A percentile compares a stretch with the other conserved stretches of the same genome.
Conservation (phyloP, 2,329 filamentous ascomycete species). For the Cytospora chrysosperma region DNA sequence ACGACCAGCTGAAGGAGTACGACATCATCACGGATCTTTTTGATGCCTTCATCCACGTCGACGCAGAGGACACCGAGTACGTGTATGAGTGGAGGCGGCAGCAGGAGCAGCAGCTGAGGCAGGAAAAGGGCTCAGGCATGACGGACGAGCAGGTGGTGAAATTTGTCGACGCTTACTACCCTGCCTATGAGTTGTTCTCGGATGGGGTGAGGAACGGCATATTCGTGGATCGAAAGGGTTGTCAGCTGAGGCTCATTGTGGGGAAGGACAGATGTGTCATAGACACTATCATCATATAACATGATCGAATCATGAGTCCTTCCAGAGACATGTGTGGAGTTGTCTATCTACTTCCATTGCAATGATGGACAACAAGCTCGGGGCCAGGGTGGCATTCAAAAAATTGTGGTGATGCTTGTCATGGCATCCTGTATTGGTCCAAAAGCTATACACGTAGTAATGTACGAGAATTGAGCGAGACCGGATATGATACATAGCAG, state of each 20-base stretch:
- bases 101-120: conserved; percentile 72
- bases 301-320: conserved; percentile 2
- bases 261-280: conserved; percentile 59
- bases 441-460: not conserved
- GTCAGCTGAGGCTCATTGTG: conserved; percentile 63
- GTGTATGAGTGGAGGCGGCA: conserved; percentile 84
- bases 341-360: not conserved
- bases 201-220: conserved; percentile 58
- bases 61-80: conserved; percentile 69
- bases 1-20: conserved; percentile 47
- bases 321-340: not conserved
- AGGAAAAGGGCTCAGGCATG: conserved; percentile 73
- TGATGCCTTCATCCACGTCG: conserved; percentile 57
- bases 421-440: not conserved
- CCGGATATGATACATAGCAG: not conserved
- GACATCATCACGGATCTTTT: conserved; percentile 49
- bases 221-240: conserved; percentile 48
- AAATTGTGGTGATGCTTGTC: not conserved
- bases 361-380: not conserved
- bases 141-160: conserved; percentile 72
- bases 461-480: not conserved
- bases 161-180: conserved; percentile 71
- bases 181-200: conserved; percentile 69
- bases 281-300: conserved; percentile 52
- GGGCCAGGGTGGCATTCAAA: not conserved